Percentiles rank a stretch among this genome's conserved stretches.
Evolutionary conservation across 1,139 yeast genomes (phyloP).

Genomic region (Taphrina communis): DNA sequence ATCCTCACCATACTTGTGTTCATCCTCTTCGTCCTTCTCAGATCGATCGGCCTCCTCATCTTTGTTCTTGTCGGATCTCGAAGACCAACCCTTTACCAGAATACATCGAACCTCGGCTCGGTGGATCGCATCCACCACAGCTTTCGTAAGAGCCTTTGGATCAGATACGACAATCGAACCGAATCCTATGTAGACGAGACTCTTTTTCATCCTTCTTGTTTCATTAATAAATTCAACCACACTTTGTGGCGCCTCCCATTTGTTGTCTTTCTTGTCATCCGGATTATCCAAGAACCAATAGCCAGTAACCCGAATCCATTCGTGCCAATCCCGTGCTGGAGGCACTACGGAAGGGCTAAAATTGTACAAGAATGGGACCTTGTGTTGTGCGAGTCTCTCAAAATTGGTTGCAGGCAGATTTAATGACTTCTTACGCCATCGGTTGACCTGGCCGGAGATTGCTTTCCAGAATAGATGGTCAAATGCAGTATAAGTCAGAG

Average conservation of each 20-base stretch:
- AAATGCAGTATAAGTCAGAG: constrained; percentile 87
- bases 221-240: constrained; percentile 64
- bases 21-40: constrained; percentile 49
- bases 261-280: constrained; percentile 53
- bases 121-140: constrained; percentile 76
- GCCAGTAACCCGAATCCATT: constrained; percentile 93
- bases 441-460: constrained; percentile 82
- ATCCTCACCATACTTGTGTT: constrained; percentile 66
- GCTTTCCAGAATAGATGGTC: constrained; percentile 95
- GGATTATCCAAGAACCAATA: constrained; percentile 87
- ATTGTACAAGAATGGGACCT: constrained; percentile 86
- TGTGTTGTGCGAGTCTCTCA: constrained; percentile 71
- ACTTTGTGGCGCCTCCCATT: constrained; percentile 68
- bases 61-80: constrained; percentile 57
- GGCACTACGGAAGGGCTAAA: constrained; percentile 87
- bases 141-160: constrained; percentile 75
- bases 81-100: constrained; percentile 94
- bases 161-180: constrained; percentile 92
- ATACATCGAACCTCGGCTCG: constrained; percentile 84
- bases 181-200: constrained; percentile 87
- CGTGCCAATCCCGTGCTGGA: constrained; percentile 90
- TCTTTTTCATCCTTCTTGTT: constrained; percentile 67
- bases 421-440: constrained; percentile 77
- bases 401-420: constrained; percentile 72
- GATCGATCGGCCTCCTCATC: constrained; percentile 10